A percentile compares a stretch with the other conserved stretches of the same genome.
phyloP scores from a whole-genome alignment of 164 flowering plant species.

The Liriodendron chinense region DNA sequence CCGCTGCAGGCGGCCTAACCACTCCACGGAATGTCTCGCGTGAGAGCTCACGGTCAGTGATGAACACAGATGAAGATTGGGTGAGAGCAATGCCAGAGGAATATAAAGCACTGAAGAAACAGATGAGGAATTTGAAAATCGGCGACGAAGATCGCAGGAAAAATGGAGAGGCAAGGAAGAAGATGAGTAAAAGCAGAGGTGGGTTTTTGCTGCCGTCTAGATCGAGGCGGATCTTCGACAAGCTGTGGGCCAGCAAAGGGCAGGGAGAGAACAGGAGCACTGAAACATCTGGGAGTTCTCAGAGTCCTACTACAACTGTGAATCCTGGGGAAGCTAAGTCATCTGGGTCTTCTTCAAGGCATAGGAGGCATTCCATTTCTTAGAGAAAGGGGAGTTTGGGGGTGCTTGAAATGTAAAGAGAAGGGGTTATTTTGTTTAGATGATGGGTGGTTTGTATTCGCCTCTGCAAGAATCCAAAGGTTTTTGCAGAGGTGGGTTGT shows the following conservation, averaged over 20 bases:
- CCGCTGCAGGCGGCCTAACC: constrained; percentile 33
- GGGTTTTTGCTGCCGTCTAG: constrained; percentile 66
- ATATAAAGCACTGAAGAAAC: constrained; percentile 35
- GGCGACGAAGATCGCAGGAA: constrained; percentile 29
- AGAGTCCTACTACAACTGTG: constrained; percentile 59
- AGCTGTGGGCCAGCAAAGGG: constrained; percentile 58
- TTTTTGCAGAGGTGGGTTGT: neutral
- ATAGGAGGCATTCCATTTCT: constrained; percentile 71
- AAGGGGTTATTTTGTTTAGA: neutral
- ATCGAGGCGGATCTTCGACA: constrained; percentile 82
- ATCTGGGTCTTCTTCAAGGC: constrained; percentile 51
- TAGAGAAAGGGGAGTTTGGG: constrained; percentile 18
- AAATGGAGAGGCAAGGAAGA: constrained; percentile 33
- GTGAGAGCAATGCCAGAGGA: constrained; percentile 31
- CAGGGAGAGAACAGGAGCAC: constrained; percentile 59
- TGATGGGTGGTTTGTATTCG: constrained; percentile 7
- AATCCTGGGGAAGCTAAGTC: constrained; percentile 58
- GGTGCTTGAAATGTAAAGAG: neutral
- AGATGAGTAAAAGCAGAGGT: constrained; percentile 38
- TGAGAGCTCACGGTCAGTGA: constrained; percentile 33
- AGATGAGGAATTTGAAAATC: constrained; percentile 40
- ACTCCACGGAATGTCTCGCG: constrained; percentile 20
- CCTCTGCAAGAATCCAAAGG: constrained; percentile 4
- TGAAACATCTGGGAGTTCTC: constrained; percentile 70
- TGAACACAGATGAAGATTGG: constrained; percentile 46